Conservation (phyloP, 192 early-diverging fungal genomes). For the Mortierella hygrophila region DNA sequence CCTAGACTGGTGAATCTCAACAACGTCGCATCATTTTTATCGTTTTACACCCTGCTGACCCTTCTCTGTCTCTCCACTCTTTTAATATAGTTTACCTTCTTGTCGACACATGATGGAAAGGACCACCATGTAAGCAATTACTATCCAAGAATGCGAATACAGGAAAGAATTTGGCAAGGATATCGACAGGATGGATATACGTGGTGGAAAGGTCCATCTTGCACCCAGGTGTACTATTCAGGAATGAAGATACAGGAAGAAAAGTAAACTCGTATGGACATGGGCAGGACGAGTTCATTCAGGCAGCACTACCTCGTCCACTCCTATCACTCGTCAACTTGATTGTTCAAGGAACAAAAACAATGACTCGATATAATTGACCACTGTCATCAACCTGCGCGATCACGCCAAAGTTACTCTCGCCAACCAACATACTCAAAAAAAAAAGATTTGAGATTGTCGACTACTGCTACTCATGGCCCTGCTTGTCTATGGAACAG, state of each 20-base stretch:
- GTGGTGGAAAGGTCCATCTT: constrained; percentile 16
- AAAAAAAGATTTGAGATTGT: background rate
- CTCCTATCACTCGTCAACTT: too few species aligned
- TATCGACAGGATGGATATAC: background rate
- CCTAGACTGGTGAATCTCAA: background rate
- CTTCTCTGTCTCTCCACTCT: background rate
- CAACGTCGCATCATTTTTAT: background rate
- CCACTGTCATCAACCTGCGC: too few species aligned
- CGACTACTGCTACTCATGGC: background rate
- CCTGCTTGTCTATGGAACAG: too few species aligned
- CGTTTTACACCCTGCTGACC: background rate
- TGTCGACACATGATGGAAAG: constrained; percentile 27
- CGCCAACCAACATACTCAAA: background rate
- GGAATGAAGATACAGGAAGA: too few species aligned
- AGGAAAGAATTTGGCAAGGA: background rate
- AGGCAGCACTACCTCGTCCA: too few species aligned
- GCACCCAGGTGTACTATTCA: background rate
- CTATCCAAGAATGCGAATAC: background rate
- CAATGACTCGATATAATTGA: too few species aligned
- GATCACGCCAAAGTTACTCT: too few species aligned
- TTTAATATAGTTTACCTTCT: constrained; percentile 22
- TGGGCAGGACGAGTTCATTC: too few species aligned
- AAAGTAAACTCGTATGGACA: too few species aligned
- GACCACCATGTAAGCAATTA: constrained; percentile 3
- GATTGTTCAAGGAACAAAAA: too few species aligned